phyloP scores from a whole-genome alignment of 352 stramenopile genomes.

The Bremia lactucae region DNA sequence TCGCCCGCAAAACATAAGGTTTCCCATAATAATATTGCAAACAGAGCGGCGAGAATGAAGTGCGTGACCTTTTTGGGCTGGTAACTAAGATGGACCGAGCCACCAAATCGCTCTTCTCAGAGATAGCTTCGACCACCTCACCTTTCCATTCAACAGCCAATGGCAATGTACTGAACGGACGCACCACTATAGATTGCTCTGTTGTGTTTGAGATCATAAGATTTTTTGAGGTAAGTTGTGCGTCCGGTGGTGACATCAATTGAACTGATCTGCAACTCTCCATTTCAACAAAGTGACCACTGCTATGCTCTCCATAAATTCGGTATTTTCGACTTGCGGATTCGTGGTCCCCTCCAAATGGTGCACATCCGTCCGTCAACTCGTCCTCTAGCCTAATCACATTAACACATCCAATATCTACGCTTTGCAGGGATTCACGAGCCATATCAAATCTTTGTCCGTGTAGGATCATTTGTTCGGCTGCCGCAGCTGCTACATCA shows the following conservation, averaged over 20 bases:
- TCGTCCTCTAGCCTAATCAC: slow-evolving; percentile 70
- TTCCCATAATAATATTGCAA: slow-evolving; percentile 42
- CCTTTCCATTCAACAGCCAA: slow-evolving; percentile 48
- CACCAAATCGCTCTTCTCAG: slow-evolving; percentile 10
- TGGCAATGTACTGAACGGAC: slow-evolving; percentile 62
- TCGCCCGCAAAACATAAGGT: slow-evolving; percentile 31
- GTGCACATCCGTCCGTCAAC: slow-evolving; percentile 22
- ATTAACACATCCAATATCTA: slow-evolving; percentile 56
- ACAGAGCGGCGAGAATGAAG: neutral
- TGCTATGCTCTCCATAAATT: slow-evolving; percentile 34
- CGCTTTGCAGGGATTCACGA: no score
- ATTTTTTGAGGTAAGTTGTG: slow-evolving; percentile 8
- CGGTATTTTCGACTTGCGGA: slow-evolving; percentile 39
- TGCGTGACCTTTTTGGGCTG: slow-evolving; percentile 18
- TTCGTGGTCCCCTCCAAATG: slow-evolving; percentile 23
- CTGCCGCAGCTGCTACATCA: slow-evolving; percentile 12
- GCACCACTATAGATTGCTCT: slow-evolving; percentile 36
- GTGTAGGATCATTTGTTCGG: neutral
- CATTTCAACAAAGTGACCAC: slow-evolving; percentile 14
- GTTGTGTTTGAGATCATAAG: slow-evolving; percentile 57
- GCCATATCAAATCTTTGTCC: no score
- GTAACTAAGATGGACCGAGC: slow-evolving; percentile 20
- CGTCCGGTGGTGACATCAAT: neutral
- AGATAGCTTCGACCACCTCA: slow-evolving; percentile 1
- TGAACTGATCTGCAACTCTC: neutral